Percentiles rank a stretch among this genome's conserved stretches.
Conservation (phyloP, 2,329 filamentous ascomycete species). For the Mollisia scopiformis region DNA sequence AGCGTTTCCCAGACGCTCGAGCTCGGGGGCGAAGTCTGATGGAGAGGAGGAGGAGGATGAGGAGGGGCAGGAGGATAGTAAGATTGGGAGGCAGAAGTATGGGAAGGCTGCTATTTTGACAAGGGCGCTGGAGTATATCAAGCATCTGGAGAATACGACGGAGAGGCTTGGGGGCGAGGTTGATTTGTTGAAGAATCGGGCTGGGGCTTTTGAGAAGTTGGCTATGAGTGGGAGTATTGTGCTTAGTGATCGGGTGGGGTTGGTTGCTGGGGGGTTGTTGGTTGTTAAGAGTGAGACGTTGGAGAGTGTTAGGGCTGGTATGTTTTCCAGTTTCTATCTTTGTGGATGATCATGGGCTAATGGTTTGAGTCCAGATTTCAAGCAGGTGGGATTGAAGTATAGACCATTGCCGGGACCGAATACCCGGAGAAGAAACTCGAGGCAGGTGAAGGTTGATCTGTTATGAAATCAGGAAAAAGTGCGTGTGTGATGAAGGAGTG, state of each 20-base stretch:
- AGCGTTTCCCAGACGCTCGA: background rate
- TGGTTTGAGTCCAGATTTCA: background rate
- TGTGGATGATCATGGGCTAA: background rate
- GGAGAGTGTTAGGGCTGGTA: conserved; percentile 21
- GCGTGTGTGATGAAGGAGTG: background rate
- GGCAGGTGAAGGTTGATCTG: background rate
- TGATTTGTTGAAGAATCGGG: conserved; percentile 14
- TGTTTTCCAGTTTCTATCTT: background rate
- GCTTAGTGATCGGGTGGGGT: background rate
- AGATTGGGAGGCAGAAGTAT: conserved; percentile 19
- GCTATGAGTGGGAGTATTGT: conserved; percentile 17
- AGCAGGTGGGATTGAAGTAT: background rate
- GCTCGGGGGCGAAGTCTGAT: background rate
- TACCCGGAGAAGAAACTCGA: background rate
- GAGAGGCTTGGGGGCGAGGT: conserved; percentile 19
- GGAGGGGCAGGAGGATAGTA: conserved; percentile 13
- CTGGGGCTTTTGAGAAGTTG: conserved; percentile 25
- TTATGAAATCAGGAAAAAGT: background rate
- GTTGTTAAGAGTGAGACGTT: conserved; percentile 16
- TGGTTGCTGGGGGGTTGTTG: background rate
- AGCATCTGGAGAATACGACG: conserved; percentile 23
- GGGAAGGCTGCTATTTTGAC: conserved; percentile 29
- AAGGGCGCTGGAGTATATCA: conserved; percentile 28
- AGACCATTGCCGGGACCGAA: background rate
- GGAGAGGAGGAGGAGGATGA: conserved; percentile 11